Evolutionary conservation across 139 green algal species (phyloP).

Genomic region (Penium margaritaceum): DNA sequence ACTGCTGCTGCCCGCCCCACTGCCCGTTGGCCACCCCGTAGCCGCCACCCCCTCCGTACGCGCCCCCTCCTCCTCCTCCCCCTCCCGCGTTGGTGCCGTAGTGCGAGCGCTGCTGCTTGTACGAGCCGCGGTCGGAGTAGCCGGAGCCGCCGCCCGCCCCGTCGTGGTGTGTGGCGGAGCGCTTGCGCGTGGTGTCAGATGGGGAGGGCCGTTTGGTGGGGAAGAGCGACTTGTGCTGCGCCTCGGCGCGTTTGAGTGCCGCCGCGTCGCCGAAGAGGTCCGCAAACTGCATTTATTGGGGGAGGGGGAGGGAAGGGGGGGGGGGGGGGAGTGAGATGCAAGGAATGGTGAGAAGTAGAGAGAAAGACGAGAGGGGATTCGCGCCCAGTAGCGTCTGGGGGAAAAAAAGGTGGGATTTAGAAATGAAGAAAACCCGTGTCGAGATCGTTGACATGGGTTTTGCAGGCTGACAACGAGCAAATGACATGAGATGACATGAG

Average conservation of each 20-base stretch:
- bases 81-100: background rate
- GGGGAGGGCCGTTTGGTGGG: background rate
- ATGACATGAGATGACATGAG: background rate
- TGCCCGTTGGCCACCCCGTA: background rate
- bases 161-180: background rate
- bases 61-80: background rate
- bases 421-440: background rate
- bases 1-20: background rate
- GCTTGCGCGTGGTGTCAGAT: background rate
- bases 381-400: background rate
- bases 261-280: conserved; percentile 1
- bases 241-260: background rate
- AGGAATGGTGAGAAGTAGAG: background rate
- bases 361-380: background rate
- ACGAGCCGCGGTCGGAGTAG: background rate
- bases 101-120: conserved; percentile 5
- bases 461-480: background rate
- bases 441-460: background rate
- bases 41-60: background rate
- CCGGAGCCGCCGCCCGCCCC: too few species aligned
- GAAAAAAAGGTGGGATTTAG: background rate
- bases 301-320: background rate
- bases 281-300: background rate
- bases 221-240: conserved; percentile 1
- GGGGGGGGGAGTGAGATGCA: background rate